Evolutionary conservation across 305 asterid species (phyloP).

Genomic region (Fraxinus velutina): DNA sequence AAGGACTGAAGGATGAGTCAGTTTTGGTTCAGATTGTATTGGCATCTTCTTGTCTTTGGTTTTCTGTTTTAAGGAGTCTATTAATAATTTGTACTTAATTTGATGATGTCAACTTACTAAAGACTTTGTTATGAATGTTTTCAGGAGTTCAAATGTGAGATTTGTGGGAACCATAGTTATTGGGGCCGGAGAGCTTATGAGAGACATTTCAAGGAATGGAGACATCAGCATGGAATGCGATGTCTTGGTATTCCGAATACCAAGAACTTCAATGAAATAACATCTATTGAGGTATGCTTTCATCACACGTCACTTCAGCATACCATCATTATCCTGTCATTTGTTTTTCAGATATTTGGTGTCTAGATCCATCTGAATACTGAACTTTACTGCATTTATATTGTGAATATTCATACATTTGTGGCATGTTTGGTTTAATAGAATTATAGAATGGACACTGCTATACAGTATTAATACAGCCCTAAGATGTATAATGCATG

Average conservation of each 20-base stretch:
- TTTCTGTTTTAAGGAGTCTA: not conserved
- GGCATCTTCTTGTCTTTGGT: not conserved
- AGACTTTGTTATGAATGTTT: not conserved
- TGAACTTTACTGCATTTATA: not conserved
- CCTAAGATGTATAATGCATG: not conserved
- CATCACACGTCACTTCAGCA: not conserved
- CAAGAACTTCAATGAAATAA: conserved; percentile 86
- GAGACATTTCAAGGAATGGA: conserved; percentile 97
- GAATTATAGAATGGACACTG: not conserved
- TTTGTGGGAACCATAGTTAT: conserved; percentile 95
- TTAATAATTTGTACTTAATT: not conserved
- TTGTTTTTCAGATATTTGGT: not conserved
- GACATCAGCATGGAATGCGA: conserved; percentile 97
- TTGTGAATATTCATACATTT: not conserved
- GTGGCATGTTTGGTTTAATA: not conserved
- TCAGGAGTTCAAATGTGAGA: conserved; percentile 98
- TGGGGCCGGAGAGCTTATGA: conserved; percentile 99
- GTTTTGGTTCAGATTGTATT: not conserved
- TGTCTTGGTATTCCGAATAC: conserved; percentile 95
- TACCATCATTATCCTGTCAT: not conserved
- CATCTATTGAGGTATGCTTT: conserved; percentile 69
- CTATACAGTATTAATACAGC: not conserved
- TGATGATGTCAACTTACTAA: not conserved
- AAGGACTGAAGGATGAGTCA: not conserved
- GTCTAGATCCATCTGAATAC: not conserved